Conservation (phyloP, 768 basidiomycete species). For the Cytidiella melzeri region DNA sequence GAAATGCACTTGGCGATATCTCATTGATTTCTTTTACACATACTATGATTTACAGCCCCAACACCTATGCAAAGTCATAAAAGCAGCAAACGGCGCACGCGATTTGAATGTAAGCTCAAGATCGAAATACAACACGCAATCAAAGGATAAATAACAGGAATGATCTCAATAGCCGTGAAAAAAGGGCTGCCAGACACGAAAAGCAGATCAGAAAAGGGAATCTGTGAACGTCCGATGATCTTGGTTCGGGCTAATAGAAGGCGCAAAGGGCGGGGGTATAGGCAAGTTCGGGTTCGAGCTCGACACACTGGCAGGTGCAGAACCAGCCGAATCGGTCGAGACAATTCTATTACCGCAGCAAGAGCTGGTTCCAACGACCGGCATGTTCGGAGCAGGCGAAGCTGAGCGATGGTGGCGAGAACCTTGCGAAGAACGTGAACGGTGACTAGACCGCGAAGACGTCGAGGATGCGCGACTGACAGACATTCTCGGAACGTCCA, state of each 20-base stretch:
- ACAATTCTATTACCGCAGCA: conserved; percentile 1
- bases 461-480: conserved; percentile 10
- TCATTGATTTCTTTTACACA: no score
- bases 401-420: neutral
- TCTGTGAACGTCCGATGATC: neutral
- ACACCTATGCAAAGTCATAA: no score
- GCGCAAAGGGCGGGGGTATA: conserved; percentile 3
- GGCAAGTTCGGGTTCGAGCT: conserved; percentile 2
- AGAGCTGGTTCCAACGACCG: neutral
- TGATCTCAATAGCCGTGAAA: no score
- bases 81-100: no score
- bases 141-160: no score
- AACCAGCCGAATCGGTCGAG: conserved; percentile 1
- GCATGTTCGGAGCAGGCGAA: neutral
- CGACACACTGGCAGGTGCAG: conserved; percentile 1
- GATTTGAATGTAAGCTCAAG: no score
- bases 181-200: no score
- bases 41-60: no score
- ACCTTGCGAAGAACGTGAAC: conserved; percentile 8
- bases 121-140: no score
- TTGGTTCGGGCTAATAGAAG: neutral
- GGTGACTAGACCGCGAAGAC: conserved; percentile 10
- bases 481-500: conserved; percentile 5
- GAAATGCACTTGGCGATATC: no score
- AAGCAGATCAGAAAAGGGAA: neutral